These are phyloP conservation scores for Carnegiea gigantea DNA, from an alignment of 179 eudicot species.

Conservation along the genomic window DNA sequence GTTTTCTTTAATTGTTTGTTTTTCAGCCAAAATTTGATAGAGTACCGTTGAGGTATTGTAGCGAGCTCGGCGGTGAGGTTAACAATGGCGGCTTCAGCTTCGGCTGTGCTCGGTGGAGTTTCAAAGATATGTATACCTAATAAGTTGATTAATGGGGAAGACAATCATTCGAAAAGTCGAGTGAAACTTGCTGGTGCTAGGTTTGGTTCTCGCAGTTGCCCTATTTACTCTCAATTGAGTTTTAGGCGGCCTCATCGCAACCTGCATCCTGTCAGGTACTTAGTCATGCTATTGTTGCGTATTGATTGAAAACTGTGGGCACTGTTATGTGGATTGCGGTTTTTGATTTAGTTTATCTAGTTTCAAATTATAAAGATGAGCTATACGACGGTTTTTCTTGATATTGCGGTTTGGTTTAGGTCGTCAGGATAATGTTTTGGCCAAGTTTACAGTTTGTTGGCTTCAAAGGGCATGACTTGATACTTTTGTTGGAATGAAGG, in stretches of 20 bases:
- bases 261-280: slow-evolving; percentile 33
- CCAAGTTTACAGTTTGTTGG: not conserved
- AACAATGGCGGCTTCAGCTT: slow-evolving; percentile 40
- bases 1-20: not conserved
- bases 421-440: no score
- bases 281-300: not conserved
- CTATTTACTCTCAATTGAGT: slow-evolving; percentile 25
- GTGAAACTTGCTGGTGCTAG: slow-evolving; percentile 14
- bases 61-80: slow-evolving; percentile 10
- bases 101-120: slow-evolving; percentile 34
- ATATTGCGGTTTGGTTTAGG: not conserved
- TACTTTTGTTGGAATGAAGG: not conserved
- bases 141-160: slow-evolving; percentile 26
- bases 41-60: not conserved
- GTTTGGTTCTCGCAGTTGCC: slow-evolving; percentile 9
- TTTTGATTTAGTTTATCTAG: not conserved
- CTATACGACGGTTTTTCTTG: not conserved
- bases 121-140: slow-evolving; percentile 27
- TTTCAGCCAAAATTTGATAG: not conserved
- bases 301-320: not conserved
- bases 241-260: slow-evolving; percentile 21
- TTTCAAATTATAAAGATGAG: not conserved
- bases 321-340: not conserved
- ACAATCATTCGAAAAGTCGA: slow-evolving; percentile 18
- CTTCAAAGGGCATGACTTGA: not conserved